phyloP scores from a whole-genome alignment of 2,329 filamentous ascomycete species.

The Xylariaceae sp. region DNA sequence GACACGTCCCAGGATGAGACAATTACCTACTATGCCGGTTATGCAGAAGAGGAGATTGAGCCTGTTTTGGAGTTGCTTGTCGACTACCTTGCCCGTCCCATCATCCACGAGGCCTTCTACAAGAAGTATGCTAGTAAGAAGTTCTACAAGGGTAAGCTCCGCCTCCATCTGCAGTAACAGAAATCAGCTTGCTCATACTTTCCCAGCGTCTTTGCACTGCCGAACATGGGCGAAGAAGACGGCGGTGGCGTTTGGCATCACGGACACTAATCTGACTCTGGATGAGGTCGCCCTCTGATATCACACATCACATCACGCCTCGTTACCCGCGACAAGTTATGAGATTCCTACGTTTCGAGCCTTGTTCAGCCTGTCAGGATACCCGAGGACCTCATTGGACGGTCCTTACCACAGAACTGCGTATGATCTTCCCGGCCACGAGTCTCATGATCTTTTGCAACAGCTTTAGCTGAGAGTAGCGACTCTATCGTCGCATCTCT shows the following conservation, averaged over 20 bases:
- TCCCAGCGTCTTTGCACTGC: slow-evolving; percentile 76
- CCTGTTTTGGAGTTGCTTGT: slow-evolving; percentile 92
- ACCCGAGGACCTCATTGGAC: slow-evolving; percentile 22
- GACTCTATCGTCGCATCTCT: no score
- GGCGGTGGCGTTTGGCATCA: slow-evolving; percentile 47
- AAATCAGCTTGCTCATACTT: slow-evolving; percentile 16
- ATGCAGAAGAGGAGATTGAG: slow-evolving; percentile 85
- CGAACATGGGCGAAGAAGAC: slow-evolving; percentile 91
- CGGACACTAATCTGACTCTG: slow-evolving; percentile 39
- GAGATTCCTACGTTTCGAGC: slow-evolving; percentile 17
- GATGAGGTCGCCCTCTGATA: slow-evolving; percentile 35
- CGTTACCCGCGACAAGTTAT: slow-evolving; percentile 9
- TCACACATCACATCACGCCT: slow-evolving; percentile 4
- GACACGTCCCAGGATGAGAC: slow-evolving; percentile 60
- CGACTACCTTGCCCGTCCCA: slow-evolving; percentile 86
- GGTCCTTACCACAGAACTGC: slow-evolving; percentile 19
- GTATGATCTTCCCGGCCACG: slow-evolving; percentile 18
- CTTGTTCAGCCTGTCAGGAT: slow-evolving; percentile 19
- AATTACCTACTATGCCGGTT: slow-evolving; percentile 84
- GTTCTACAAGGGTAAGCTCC: slow-evolving; percentile 82
- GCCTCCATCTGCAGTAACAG: no score
- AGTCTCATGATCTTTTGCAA: slow-evolving; percentile 12
- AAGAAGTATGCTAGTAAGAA: slow-evolving; percentile 99
- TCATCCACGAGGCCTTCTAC: slow-evolving; percentile 95
- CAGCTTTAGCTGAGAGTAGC: no score